phyloP scores from a whole-genome alignment of 164 flowering plant species.

The Piper betle region DNA sequence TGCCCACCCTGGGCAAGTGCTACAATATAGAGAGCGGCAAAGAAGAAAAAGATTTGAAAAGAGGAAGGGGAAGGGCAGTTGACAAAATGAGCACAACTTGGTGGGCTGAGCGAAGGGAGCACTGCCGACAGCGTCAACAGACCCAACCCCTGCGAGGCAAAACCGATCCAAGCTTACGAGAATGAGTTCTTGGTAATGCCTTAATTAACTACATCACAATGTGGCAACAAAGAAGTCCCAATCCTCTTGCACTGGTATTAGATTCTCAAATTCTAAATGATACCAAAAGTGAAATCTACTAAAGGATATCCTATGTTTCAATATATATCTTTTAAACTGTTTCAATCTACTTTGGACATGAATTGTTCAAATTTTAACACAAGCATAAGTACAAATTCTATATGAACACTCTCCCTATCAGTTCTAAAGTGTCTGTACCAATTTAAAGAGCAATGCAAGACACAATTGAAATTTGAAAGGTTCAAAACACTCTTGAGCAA shows the following conservation, averaged over 20 bases:
- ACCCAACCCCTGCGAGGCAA: slow-evolving; percentile 30
- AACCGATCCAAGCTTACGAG: not conserved
- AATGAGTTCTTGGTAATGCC: not conserved
- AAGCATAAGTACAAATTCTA: too few species aligned
- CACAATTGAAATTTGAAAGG: too few species aligned
- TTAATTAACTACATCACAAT: not conserved
- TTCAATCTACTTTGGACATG: too few species aligned
- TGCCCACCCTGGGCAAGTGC: slow-evolving; percentile 55
- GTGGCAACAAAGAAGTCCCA: not conserved
- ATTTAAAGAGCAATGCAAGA: too few species aligned
- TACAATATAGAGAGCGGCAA: slow-evolving; percentile 39
- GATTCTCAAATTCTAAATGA: not conserved
- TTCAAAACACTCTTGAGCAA: too few species aligned
- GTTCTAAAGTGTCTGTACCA: too few species aligned
- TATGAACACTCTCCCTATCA: too few species aligned
- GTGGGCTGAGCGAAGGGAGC: slow-evolving; percentile 15
- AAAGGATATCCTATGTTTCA: too few species aligned
- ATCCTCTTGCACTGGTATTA: not conserved
- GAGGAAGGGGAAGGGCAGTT: slow-evolving; percentile 11
- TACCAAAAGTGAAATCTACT: not conserved
- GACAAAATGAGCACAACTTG: slow-evolving; percentile 13
- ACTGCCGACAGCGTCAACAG: slow-evolving; percentile 34
- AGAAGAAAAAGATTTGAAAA: slow-evolving; percentile 30
- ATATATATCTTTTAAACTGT: too few species aligned
- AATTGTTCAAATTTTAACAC: too few species aligned